Base-by-base conservation (phyloP, 2,329 filamentous ascomycete species). In the Penicillium sp. region DNA sequence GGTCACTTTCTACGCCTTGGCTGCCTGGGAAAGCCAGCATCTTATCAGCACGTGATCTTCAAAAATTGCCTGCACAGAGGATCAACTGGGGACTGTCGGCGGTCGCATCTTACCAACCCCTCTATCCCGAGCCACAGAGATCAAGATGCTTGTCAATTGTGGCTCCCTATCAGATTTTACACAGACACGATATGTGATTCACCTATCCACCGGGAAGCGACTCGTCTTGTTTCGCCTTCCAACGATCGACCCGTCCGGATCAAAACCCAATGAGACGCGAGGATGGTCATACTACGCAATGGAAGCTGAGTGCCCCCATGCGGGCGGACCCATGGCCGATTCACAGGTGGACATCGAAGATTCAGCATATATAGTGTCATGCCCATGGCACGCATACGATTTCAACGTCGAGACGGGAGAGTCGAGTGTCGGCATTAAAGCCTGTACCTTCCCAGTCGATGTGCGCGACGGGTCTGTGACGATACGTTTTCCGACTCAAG, bases 361-460 rank as follows among this genome's bases (percentile, higher is more conserved):
- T 58, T 80, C 78, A 0, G 77, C 77, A 1, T 81, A 81, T 60
- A 67, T 81, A 24, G 78, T 74, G 18, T 80, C 78, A 1, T 81
- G 79, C 59, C 79, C 79, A 14, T 81, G 79, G 79, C 79, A 81
- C 66, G 79, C 79, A 2, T 81, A 81, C 62, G 79, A 81, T 63
- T 81, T 81, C 61, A 81, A 81, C 56, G 77, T 81, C 57, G 78
- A 81, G 66, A 81, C 79, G 0, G 79, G 79, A 55, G 77, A 80
- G 67, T 81, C 79, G 6, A 81, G 78, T 60, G 77, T 79, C 18
- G 79, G 79, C 11, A 73, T 81, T 59, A 79, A 79, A 66, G 73
- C 79, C 3, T 81, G 79, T 67, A 81, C 78, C 1, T 81, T 79
- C 52, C 77, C 78, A 1, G 71, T 81, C 43, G 65, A 73, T 51